Evolutionary conservation across 2,329 filamentous ascomycete genomes (phyloP).

Genomic region (Stromatinia cepivora): DNA sequence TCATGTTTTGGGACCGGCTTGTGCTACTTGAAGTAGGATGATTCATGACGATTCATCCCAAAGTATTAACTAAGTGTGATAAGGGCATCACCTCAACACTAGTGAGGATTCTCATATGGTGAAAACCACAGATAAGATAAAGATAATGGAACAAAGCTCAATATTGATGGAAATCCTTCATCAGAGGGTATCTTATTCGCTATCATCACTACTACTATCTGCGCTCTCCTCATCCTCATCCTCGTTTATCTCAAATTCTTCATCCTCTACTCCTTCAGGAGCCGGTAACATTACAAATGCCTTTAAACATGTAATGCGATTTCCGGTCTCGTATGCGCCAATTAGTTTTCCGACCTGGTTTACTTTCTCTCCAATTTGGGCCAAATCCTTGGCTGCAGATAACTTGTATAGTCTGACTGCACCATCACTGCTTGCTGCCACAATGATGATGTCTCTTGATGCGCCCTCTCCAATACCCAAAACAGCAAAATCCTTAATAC

Average conservation of each 20-base stretch:
- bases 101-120: neutral
- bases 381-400: slow-evolving; percentile 37
- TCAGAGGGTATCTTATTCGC: slow-evolving; percentile 40
- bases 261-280: slow-evolving; percentile 59
- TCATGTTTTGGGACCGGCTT: neutral
- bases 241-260: slow-evolving; percentile 32
- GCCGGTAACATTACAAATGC: slow-evolving; percentile 81
- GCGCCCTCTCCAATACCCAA: slow-evolving; percentile 41
- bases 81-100: neutral
- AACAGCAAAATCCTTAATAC: slow-evolving; percentile 87
- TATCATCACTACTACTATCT: slow-evolving; percentile 38
- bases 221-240: slow-evolving; percentile 28
- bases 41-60: neutral
- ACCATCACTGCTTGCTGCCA: slow-evolving; percentile 83
- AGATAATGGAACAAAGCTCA: neutral
- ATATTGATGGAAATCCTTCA: slow-evolving; percentile 14
- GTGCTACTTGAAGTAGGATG: neutral
- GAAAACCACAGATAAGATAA: neutral
- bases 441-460: slow-evolving; percentile 54
- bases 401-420: slow-evolving; percentile 77
- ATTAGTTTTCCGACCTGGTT: slow-evolving; percentile 54
- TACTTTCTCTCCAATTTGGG: slow-evolving; percentile 41
- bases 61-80: neutral
- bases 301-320: slow-evolving; percentile 84
- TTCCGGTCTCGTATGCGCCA: slow-evolving; percentile 79